Percentiles rank a stretch among this genome's conserved stretches.
Conservation (phyloP, 1,284 basidiomycete species). For the Jaminaea rosea region DNA sequence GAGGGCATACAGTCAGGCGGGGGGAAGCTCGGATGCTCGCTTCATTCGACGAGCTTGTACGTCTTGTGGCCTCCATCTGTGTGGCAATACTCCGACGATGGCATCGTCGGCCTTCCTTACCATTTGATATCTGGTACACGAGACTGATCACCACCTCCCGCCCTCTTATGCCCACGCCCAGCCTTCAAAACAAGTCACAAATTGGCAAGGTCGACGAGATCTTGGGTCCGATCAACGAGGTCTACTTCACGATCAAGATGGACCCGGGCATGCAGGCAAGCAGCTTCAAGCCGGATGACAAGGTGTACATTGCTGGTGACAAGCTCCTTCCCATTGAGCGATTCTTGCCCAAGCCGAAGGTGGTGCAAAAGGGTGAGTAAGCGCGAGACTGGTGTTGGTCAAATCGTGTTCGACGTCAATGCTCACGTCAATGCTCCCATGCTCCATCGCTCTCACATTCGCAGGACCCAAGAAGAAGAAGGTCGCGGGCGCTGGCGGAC, state of each 20-base stretch:
- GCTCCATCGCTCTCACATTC: neutral
- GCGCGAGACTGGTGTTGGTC: neutral
- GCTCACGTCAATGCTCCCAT: neutral
- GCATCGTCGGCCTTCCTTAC: too few relatives aligned
- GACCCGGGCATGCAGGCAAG: slow-evolving; percentile 86
- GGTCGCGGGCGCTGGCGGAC: neutral
- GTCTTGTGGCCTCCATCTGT: too few relatives aligned
- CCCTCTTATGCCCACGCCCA: slow-evolving; percentile 9
- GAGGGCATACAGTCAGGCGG: too few relatives aligned
- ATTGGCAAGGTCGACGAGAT: slow-evolving; percentile 96
- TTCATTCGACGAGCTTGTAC: too few relatives aligned
- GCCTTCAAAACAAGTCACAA: slow-evolving; percentile 86
- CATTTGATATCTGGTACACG: too few relatives aligned
- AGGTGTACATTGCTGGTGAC: slow-evolving; percentile 91
- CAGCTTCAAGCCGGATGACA: slow-evolving; percentile 95
- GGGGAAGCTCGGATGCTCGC: too few relatives aligned
- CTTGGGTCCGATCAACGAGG: slow-evolving; percentile 94
- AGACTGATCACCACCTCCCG: too few relatives aligned
- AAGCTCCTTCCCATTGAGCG: slow-evolving; percentile 92
- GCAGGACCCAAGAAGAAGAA: slow-evolving; percentile 14
- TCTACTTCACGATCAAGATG: slow-evolving; percentile 98
- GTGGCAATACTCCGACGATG: too few relatives aligned
- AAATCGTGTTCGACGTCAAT: too few relatives aligned
- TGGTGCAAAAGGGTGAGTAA: slow-evolving; percentile 21
- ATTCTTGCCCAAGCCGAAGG: slow-evolving; percentile 93